These are phyloP conservation scores for Xylaria longipes DNA, from an alignment of 495 filamentous ascomycete species.

Conservation along the genomic window DNA sequence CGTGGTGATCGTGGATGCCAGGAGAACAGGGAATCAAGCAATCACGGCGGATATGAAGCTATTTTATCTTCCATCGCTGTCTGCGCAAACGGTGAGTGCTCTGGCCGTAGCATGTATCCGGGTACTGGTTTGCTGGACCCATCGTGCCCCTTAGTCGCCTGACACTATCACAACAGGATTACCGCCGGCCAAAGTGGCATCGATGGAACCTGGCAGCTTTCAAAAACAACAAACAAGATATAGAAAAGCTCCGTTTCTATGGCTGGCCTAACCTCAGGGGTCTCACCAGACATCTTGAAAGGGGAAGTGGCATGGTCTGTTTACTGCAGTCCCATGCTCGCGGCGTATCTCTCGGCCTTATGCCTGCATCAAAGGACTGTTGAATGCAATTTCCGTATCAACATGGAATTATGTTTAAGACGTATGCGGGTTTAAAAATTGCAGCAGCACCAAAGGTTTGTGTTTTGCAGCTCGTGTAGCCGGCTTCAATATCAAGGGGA, in stretches of 20 bases:
- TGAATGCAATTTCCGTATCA: constrained; percentile 5
- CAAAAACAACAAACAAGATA: not conserved
- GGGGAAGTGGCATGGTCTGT: constrained; percentile 11
- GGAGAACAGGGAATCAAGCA: not conserved
- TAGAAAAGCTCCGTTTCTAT: not conserved
- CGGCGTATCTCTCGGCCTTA: constrained; percentile 18
- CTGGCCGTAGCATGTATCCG: not conserved
- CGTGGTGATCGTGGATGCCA: not conserved
- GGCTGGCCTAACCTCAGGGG: not conserved
- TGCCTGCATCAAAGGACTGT: not conserved
- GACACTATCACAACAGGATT: not conserved
- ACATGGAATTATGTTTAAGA: not conserved
- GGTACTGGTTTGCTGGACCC: not conserved
- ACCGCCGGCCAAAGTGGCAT: not conserved
- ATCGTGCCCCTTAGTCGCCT: not conserved
- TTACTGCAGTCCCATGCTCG: not conserved
- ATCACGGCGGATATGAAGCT: not conserved
- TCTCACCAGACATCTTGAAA: constrained; percentile 14
- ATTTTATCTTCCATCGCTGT: constrained; percentile 6
- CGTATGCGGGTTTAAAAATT: constrained; percentile 2
- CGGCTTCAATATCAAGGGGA: not conserved
- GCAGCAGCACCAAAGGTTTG: not conserved
- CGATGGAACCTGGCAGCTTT: not conserved
- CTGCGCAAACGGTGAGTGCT: not conserved
- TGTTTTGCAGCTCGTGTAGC: not conserved